These are phyloP conservation scores for Mucor lusitanicus DNA, from an alignment of 371 early-diverging fungal genomes.

Conservation along the genomic window DNA sequence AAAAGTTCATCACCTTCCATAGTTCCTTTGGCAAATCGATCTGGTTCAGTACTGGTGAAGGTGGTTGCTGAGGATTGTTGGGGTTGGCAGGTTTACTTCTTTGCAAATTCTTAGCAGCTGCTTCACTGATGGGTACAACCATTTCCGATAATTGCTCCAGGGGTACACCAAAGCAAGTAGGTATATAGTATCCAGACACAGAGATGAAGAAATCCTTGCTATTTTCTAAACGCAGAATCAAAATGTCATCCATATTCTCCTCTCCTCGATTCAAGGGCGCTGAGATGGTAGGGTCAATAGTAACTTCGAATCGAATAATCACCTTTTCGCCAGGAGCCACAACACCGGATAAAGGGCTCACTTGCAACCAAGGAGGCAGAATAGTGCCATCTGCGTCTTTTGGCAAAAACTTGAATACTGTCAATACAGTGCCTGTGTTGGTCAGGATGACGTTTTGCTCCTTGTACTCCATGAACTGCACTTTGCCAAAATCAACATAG, in stretches of 20 bases:
- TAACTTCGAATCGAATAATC: conserved; percentile 66
- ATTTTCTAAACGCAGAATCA: conserved; percentile 79
- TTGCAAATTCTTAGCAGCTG: conserved; percentile 7
- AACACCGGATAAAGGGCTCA: conserved; percentile 64
- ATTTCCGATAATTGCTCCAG: conserved; percentile 65
- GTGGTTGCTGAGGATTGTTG: background rate
- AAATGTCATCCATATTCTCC: conserved; percentile 72
- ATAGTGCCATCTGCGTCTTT: conserved; percentile 54
- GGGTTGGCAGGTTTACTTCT: background rate
- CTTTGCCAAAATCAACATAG: conserved; percentile 75
- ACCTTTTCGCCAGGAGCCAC: conserved; percentile 73
- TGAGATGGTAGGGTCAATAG: conserved; percentile 67
- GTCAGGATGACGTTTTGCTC: conserved; percentile 60
- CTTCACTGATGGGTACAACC: conserved; percentile 55
- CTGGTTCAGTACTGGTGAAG: conserved; percentile 27
- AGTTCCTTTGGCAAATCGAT: conserved; percentile 79
- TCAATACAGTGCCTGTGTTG: conserved; percentile 79
- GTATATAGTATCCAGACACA: conserved; percentile 68
- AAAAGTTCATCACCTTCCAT: conserved; percentile 80
- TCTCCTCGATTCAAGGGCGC: conserved; percentile 66
- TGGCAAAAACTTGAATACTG: conserved; percentile 71
- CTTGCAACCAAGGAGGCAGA: conserved; percentile 70
- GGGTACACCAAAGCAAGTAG: conserved; percentile 75
- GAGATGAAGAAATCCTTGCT: conserved; percentile 86
- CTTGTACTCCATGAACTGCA: conserved; percentile 66